Base-by-base conservation (phyloP, 441 rosid species). In the Jatropha podagrica region DNA sequence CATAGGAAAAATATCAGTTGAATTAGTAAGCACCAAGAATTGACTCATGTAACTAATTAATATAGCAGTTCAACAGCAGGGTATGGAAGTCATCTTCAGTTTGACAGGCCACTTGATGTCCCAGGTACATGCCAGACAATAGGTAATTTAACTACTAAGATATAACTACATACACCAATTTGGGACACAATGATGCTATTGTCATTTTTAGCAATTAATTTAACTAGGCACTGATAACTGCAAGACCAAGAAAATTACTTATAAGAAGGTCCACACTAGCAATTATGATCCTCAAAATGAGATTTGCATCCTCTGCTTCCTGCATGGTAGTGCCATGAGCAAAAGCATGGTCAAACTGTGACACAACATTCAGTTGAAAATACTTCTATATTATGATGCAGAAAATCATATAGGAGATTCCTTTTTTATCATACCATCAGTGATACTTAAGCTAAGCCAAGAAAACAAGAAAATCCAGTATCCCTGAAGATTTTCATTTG, bases 251-350 rank as follows among this genome's bases (percentile, higher is more conserved):
- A 55, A 20, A 75, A 70, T 79, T 79, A 79, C 81, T 65, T 65
- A 59, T 56, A 48, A 59, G 75, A 71, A 58, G 68, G 58, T 79
- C 60, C 76, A 72, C 77, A 66, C 72, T 65, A 74, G 72, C 72
- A 79, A 49, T 75, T 66, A 71, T 67, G 65, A 32, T 71, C 69
- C 52, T 65, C 65, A 54, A 44, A 55, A 70, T 71, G 79, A 65
- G 61, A 69, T 74, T 66, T 40, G 79, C 82, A 66, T 61, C 82
- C 76, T 75, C 51, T 75, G 67, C 66, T 23, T 56, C 76, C 76
- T 69, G 76, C 73, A 71, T 60, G 49, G 72, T 65, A 60, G 79
- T 71, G 38, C 72, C 72, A 72, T 77, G 71, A 72, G 64, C 56
- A 68, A 72, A 72, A 77, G 72, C 65, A 72, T 69, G 65, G 79